Base-by-base conservation (phyloP, 306 rosid species). In the Cucumis cinereus region DNA sequence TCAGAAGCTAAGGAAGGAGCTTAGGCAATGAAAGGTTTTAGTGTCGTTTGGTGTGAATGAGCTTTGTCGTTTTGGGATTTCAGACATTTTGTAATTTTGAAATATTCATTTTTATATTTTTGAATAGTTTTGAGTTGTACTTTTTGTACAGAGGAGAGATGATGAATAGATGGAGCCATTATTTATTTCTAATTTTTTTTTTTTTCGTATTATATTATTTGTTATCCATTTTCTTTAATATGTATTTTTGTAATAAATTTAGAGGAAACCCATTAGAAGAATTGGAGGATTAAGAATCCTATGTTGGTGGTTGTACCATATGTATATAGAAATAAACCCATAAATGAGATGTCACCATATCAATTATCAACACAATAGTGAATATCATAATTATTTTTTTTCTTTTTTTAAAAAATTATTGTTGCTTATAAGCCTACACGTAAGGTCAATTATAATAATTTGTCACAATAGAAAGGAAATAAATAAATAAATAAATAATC, bases 1-100 rank as follows among this genome's bases (percentile, higher is more conserved):
- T 19, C 73, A 75, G 47, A 85, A 82, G 73, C 81, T 85, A 19
- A 79, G 84, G 45, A 85, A 82, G 79, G 84, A 85, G 76, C 67
- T 85, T 45, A 73, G 86, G 83, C 84, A 28, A 12, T 24, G 63
- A 56, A 19, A 28, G 9, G 3, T 14, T 3, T 24, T 10, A 19
- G 30, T 13, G 89, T 85, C 85, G 81, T 81, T 86, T 80, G 0
- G 26, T 24, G 23, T 70, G 75, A 47, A 24, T 45, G 57, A 24
- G 75, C 40, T 70, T 70, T 24, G 58, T 70, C 75, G 75, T 62
- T 70, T 68, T 45, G 0, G 11, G 13, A 14, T 68, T 41, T 43
- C 20, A 14, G 55, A 13, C 36, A 22, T 68, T 40, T 68, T 35
- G 10, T 15, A 20, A 35, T 67, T 35, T 64, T 11, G 11, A 10